Conservation (phyloP, 2,329 filamentous ascomycete genomes). For the Diaporthe destruens region DNA sequence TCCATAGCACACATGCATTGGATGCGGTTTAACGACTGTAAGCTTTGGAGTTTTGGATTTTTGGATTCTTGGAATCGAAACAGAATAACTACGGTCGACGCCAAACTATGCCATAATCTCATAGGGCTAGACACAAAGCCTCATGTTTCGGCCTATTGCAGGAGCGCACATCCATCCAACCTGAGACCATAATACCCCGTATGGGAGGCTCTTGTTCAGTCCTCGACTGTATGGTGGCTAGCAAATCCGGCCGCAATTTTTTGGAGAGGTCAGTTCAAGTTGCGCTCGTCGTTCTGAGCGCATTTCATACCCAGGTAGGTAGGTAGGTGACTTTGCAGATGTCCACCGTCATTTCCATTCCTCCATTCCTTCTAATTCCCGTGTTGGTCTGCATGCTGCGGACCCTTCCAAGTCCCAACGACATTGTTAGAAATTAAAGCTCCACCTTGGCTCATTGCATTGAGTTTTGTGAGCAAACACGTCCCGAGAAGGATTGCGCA, state of each 20-base stretch:
- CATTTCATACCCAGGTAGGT: not conserved
- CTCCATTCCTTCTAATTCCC: slow-evolving; percentile 6
- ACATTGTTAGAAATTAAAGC: not conserved
- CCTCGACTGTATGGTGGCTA: not conserved
- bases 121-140: not conserved
- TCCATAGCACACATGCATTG: not conserved
- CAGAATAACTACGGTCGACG: not conserved
- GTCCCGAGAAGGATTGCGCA: not conserved
- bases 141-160: not conserved
- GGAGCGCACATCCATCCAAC: not conserved
- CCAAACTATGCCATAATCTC: not conserved
- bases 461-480: not conserved
- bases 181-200: not conserved
- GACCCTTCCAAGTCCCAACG: not conserved
- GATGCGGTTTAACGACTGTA: not conserved
- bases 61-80: not conserved
- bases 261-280: not conserved
- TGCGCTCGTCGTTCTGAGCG: not conserved
- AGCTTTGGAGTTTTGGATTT: not conserved
- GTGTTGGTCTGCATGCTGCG: not conserved
- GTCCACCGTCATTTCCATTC: slow-evolving; percentile 2
- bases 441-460: not conserved
- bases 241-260: not conserved
- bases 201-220: not conserved
- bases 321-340: too few species aligned